These are phyloP conservation scores for Apiospora sp. DNA, from an alignment of 2,329 filamentous ascomycete species.

Conservation along the genomic window DNA sequence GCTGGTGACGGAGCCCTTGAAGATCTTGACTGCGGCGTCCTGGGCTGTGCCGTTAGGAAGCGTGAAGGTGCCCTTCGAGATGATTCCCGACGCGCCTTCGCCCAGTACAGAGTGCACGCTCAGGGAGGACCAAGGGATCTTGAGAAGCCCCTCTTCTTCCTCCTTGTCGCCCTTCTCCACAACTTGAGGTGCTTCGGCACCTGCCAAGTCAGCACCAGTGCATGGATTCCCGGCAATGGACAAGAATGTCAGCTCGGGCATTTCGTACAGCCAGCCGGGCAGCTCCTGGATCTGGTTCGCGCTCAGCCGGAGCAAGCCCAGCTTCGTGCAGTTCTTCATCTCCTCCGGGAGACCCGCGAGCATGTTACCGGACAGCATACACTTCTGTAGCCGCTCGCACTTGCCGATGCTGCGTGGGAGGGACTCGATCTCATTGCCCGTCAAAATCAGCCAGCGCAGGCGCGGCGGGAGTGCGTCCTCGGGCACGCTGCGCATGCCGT, in stretches of 20 bases:
- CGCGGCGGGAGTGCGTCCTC: constrained; percentile 50
- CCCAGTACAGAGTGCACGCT: constrained; percentile 50
- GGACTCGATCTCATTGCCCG: constrained; percentile 50
- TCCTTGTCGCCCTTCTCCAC: constrained; percentile 32
- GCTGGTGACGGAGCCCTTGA: constrained; percentile 55
- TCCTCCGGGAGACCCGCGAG: constrained; percentile 48
- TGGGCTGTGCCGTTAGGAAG: constrained; percentile 34
- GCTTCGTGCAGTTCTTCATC: constrained; percentile 53
- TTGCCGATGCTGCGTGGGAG: constrained; percentile 52
- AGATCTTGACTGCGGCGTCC: constrained; percentile 57
- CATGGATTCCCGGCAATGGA: constrained; percentile 58
- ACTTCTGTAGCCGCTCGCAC: constrained; percentile 54
- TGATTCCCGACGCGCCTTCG: constrained; percentile 55
- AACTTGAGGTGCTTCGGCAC: constrained; percentile 5
- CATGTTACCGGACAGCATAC: constrained; percentile 57
- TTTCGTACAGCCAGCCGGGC: constrained; percentile 52
- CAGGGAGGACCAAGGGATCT: constrained; percentile 50
- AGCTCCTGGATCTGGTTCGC: constrained; percentile 49
- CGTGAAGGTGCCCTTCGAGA: constrained; percentile 50
- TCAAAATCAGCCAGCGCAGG: constrained; percentile 58
- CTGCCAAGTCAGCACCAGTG: constrained; percentile 35
- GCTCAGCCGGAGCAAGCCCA: constrained; percentile 53
- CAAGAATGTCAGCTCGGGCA: constrained; percentile 55
- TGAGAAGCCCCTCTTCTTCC: constrained; percentile 28
- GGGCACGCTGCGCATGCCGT: constrained; percentile 52